These are phyloP conservation scores for Fusarium tupiense DNA, from an alignment of 2,329 filamentous ascomycete species.

Conservation along the genomic window DNA sequence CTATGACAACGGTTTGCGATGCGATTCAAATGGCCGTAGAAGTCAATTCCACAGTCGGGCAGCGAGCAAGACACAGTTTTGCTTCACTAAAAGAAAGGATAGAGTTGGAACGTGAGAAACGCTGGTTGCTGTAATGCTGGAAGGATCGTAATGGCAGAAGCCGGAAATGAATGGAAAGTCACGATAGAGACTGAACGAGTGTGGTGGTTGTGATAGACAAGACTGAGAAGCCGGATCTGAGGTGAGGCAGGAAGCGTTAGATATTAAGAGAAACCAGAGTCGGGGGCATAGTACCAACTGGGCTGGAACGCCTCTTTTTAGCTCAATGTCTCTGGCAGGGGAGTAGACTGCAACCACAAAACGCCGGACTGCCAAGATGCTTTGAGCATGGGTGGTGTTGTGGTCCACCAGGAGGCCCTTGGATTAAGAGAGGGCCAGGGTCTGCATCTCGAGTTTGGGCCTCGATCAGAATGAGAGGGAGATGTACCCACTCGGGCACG, in stretches of 20 bases:
- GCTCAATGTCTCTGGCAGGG: conserved; percentile 31
- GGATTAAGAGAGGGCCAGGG: conserved; percentile 22
- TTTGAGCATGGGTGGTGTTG: conserved; percentile 27
- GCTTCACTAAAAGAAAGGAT: conserved; percentile 44
- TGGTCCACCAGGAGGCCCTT: conserved; percentile 40
- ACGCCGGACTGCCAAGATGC: conserved; percentile 42
- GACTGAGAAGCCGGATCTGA: conserved; percentile 29
- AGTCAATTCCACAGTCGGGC: conserved; percentile 46
- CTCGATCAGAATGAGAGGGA: conserved; percentile 26
- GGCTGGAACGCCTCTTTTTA: conserved; percentile 40
- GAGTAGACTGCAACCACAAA: conserved; percentile 38
- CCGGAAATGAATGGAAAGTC: conserved; percentile 46
- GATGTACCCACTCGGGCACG: conserved; percentile 13
- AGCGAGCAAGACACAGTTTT: conserved; percentile 47
- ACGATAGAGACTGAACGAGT: conserved; percentile 41
- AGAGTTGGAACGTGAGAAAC: conserved; percentile 32
- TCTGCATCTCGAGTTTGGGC: conserved; percentile 5
- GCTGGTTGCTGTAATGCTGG: conserved; percentile 35
- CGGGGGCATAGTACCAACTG: conserved; percentile 33
- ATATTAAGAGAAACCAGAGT: conserved; percentile 44
- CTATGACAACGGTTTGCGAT: conserved; percentile 35
- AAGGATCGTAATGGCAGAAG: conserved; percentile 45
- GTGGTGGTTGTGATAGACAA: conserved; percentile 38
- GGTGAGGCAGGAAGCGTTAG: conserved; percentile 39
- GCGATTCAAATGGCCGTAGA: conserved; percentile 41